Base-by-base conservation (phyloP, 768 basidiomycete genomes). In the Podaxis sp. region DNA sequence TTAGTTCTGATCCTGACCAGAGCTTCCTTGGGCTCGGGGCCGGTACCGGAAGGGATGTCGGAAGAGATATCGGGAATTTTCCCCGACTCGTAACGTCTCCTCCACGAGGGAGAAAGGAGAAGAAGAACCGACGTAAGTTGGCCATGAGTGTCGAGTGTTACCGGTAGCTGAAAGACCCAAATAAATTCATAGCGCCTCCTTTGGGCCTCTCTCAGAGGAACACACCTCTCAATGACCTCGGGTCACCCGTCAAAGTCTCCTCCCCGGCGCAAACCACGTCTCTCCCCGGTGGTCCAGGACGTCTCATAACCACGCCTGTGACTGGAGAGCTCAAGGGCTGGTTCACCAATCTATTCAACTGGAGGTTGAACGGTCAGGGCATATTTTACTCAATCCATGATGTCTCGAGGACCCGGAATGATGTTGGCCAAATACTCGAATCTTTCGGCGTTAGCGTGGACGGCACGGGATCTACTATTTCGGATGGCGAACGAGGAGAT, bases 261-360 rank as follows among this genome's bases (percentile, higher is more conserved):
- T 24, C 76, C 73, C 69, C 72, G 11, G 62, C 73, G 4, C 63
- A 42, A 24, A 57, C 51, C 40, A 8, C 57, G n/a, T 61, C 56
- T 17, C 24, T 48, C n/a, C 38, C 59, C n/a, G 59, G 44, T 12
- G 60, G 26, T 26, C 70, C 72, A 26, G 68, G 70, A 48, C 74
- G 71, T 59, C 71, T 79, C 53, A 72, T 86, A 48, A 77, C 84
- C 6, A 86, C 90, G 15, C 90, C 90, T n/a, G 87, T 86, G 9
- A 88, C 90, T 13, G 88, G 88, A 62, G 92, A 93, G 73, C 87
- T 93, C 75, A 91, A 90, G 71, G 91, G 90, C 38, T 97, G 96
- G 96, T 96, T 99, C 76, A 92, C 93, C 22, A 96, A 92, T 67
- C 79, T 99, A 33, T 98, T 99, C 80, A 92, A 88, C 74, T 97